Base-by-base conservation (phyloP, 1,284 basidiomycete genomes). In the Cryptococcus jaspeensis region DNA sequence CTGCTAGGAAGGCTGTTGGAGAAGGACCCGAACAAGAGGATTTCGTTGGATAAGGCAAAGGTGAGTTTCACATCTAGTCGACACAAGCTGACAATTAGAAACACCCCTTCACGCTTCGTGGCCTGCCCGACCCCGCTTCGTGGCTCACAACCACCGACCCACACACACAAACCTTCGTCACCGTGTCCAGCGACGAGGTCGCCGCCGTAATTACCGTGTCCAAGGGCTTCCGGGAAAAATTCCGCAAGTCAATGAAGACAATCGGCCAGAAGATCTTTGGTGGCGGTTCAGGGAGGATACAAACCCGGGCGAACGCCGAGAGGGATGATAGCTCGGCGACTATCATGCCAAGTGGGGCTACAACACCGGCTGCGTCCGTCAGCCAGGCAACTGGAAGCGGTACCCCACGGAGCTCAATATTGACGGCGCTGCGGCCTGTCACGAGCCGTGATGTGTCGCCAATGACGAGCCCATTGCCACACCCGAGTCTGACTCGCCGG, bases 31-130 rank as follows among this genome's bases (percentile, higher is more conserved):
- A 75, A 74, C 16, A 84, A 84, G 73, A 84, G 95, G 50, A 91
- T 95, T 56, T 88, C 85, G 28, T 82, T 98, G 40, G 85, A 87
- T 40, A 82, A 89, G 65, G 86, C 94, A 65, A 97, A 96, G 84
- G 90, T 92, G 69, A 67, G 84, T 59, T 42, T 2, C 2, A 38
- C 28, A 3, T 13, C 15, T 28, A 5, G 8, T 12, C 46, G 9
- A 43, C 5, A 35, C 35, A 7, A 38, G 15, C 55, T 61, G 52
- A 60, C 25, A 18, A 7, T 25, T 35, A 75, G 75, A 67, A 65
- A 60, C 78, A 79, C 48, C 81, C 85, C 3, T 98, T 93, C 89
- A 85, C 94, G 55, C 78, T 90, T 8, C 82, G 81, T 20, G 90
- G 89, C 67, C 81, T 97, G 32, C 73, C 82, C 16, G 83, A 90